Base-by-base conservation (phyloP, 176 grass and related monocot species). In the Themeda triandra region DNA sequence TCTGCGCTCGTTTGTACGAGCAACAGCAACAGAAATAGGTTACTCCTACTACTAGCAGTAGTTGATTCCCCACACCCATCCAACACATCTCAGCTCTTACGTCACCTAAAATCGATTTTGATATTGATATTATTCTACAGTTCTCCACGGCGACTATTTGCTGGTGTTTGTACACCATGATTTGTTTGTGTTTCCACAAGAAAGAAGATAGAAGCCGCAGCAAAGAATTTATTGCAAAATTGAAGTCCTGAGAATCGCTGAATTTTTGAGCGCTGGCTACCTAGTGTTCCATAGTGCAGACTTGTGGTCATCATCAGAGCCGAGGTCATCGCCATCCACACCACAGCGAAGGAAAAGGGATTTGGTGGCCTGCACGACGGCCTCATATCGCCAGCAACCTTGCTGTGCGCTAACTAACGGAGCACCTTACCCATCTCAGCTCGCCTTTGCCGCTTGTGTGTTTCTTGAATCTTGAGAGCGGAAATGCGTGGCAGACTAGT, bases 371-470 rank as follows among this genome's bases (percentile, higher is more conserved):
- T 23, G 69, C 73, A 71, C 64, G 48, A 0, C 32, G 33, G 13
- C 30, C 62, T 65, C 46, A 44, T 19, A 13, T 1, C 77, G 31
- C 4, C 48, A 69, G 45, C 85, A 54, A 84, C 80, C 62, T 80
- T 80, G 84, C 63, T 49, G 51, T 69, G 89, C 75, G 37, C 80
- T 69, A 86, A 83, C 73, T 19, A 80, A 80, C 44, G 13, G 6
- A 36, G 41, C 17, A 48, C 58, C 88, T 79, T 32, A 72, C 14
- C 12, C 36, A 39, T 60, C 64, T 48, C 17, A 6, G 15, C 49
- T 18, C 58, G 13, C 58, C 2, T 37, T 48, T 35, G 12, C 29
- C 25, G 60, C 18, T 19, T 4, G 17, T 10, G 42, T 15, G 4
- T 18, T 71, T 59, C 77, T 75, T 37, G 37, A 82, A 53, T 73